Percentiles rank a stretch among this genome's conserved stretches.
Evolutionary conservation across 768 basidiomycete genomes (phyloP).

Genomic region (Daedalea quercina): DNA sequence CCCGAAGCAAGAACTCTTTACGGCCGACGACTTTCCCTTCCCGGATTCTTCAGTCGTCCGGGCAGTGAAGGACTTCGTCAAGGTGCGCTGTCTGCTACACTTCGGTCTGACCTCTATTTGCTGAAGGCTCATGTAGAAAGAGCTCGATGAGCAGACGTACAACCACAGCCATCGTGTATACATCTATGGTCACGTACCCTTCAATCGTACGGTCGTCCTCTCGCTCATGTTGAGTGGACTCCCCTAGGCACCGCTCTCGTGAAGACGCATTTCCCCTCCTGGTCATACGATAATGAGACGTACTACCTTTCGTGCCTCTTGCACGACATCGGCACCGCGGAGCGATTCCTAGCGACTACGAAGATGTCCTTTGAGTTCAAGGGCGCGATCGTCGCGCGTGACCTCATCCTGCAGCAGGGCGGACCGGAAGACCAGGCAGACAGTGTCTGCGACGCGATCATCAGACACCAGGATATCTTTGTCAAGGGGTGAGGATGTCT

Average conservation of each 20-base stretch:
- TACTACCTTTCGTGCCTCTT: constrained; percentile 45
- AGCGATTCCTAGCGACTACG: constrained; percentile 42
- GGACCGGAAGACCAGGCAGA: constrained; percentile 46
- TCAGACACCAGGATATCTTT: constrained; percentile 40
- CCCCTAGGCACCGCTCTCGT: constrained; percentile 39
- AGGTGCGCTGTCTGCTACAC: constrained; percentile 21
- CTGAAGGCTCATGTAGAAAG: constrained; percentile 23
- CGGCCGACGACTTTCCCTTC: constrained; percentile 33
- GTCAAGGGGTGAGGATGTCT: constrained; percentile 32
- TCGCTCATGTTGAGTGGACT: neutral
- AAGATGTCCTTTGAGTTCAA: constrained; percentile 53
- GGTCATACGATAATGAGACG: constrained; percentile 39
- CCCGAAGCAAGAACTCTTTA: constrained; percentile 36
- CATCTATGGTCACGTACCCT: constrained; percentile 32
- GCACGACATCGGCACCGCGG: constrained; percentile 47
- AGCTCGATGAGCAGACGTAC: constrained; percentile 38
- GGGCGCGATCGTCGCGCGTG: constrained; percentile 45
- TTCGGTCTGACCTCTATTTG: too few relatives aligned
- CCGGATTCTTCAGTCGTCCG: constrained; percentile 35
- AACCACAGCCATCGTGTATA: constrained; percentile 46
- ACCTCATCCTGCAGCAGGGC: constrained; percentile 35
- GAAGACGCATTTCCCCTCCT: constrained; percentile 39
- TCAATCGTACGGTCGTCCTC: neutral
- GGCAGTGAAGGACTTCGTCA: constrained; percentile 33
- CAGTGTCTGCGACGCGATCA: constrained; percentile 43